phyloP scores from a whole-genome alignment of 2,329 filamentous ascomycete species.

The Penicillium sp. region DNA sequence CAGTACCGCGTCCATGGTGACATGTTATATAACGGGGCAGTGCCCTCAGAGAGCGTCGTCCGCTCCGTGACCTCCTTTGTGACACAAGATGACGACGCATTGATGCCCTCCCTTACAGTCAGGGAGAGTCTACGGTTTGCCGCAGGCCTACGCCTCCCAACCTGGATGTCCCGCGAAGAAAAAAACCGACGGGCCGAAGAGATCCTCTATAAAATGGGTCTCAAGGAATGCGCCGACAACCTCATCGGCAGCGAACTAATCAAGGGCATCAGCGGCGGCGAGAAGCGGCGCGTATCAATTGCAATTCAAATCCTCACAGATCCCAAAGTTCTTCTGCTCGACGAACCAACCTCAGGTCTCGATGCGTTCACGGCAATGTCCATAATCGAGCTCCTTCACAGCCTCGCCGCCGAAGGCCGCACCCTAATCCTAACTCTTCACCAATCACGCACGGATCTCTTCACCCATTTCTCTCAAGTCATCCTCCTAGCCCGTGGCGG shows the following conservation, averaged over 20 bases:
- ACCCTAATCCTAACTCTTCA: slow-evolving; percentile 77
- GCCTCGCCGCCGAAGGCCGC: slow-evolving; percentile 69
- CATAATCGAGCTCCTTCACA: slow-evolving; percentile 70
- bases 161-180: slow-evolving; percentile 67
- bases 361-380: slow-evolving; percentile 77
- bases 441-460: slow-evolving; percentile 71
- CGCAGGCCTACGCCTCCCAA: slow-evolving; percentile 67
- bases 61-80: slow-evolving; percentile 73
- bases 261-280: slow-evolving; percentile 77
- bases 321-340: slow-evolving; percentile 68
- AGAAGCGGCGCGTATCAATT: slow-evolving; percentile 75
- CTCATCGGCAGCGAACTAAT: slow-evolving; percentile 69
- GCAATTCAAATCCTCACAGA: slow-evolving; percentile 76
- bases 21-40: slow-evolving; percentile 68
- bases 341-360: slow-evolving; percentile 73
- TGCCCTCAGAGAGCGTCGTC: slow-evolving; percentile 67
- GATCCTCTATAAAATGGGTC: slow-evolving; percentile 69
- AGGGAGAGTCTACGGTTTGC: slow-evolving; percentile 71
- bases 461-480: slow-evolving; percentile 68
- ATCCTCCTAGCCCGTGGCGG: slow-evolving; percentile 70
- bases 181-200: slow-evolving; percentile 69
- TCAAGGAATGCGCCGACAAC: slow-evolving; percentile 76
- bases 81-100: slow-evolving; percentile 73
- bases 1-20: slow-evolving; percentile 62
- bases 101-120: slow-evolving; percentile 72